A percentile compares a stretch with the other conserved stretches of the same genome.
Conservation (phyloP, 1,284 basidiomycete genomes). For the Uromyces viciae-fabae region DNA sequence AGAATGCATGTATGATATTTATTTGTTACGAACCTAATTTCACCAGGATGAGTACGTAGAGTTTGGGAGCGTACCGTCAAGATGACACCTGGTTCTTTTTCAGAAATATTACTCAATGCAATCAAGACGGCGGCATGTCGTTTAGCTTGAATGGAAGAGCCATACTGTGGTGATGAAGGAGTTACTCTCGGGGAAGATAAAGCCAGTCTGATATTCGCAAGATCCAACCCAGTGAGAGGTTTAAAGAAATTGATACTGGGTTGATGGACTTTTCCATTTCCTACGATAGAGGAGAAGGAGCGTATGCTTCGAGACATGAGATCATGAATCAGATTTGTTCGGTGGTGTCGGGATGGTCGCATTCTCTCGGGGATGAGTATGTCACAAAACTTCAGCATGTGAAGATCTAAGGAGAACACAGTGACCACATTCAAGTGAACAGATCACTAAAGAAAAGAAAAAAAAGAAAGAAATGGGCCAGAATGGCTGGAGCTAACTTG, state of each 20-base stretch:
- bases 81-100: background rate
- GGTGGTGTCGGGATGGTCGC: background rate
- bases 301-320: no score
- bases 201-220: slow-evolving; percentile 10
- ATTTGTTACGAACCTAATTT: slow-evolving; percentile 22
- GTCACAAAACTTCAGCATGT: background rate
- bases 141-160: background rate
- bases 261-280: no score
- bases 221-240: slow-evolving; percentile 23
- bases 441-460: background rate
- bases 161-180: background rate
- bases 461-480: background rate
- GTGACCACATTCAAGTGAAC: background rate
- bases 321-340: no score
- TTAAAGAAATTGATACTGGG: background rate
- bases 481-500: background rate
- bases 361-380: background rate
- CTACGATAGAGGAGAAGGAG: no score
- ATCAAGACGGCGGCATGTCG: slow-evolving; percentile 32
- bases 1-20: background rate
- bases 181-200: background rate
- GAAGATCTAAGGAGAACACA: background rate
- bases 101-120: background rate
- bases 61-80: slow-evolving; percentile 21
- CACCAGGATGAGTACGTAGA: slow-evolving; percentile 24